Evolutionary conservation across 129 eudicot species (phyloP), one percentile per base, ranked within the genome.

Genomic region (Chrysanthemum lavandulifolium): DNA sequence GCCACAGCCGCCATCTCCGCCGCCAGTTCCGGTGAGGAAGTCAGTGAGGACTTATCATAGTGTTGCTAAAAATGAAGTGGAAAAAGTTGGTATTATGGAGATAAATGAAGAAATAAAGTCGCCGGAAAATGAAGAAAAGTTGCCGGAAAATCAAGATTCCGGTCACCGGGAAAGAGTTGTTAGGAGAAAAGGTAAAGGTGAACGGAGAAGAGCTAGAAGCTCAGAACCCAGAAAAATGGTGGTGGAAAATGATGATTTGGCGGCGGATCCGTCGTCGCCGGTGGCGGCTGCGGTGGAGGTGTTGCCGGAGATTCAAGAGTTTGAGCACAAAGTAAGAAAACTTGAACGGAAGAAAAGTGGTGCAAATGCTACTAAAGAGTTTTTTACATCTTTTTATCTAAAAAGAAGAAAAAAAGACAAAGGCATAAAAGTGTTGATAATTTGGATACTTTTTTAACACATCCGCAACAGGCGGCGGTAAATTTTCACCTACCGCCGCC

Each of bases 391-490:
- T 40, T 80, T 89, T 4, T 82, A 86, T 72, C 77, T 66, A 49
- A 84, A 78, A 82, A 84, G 69, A 90, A 82, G 89, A 93, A 93
- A 77, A 92, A 73, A 52, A 87, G 84, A 65, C 92, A 76, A 50
- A 85, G 90, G 60, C 85, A 82, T 55, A 85, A 75, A 65, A 90
- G 98, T 61, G 74, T 78, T 1, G 98, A 93, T 65, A 87, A 93
- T 68, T 61, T 93, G 16, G 92, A 86, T 61, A 16, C 76, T 54
- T 36, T 87, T 58, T 56, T 87, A 13, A 74, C 83, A 60, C 81
- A 74, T 53, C 43, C 82, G 78, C 88, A 80, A 61, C 73, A 62
- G 5, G 88, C 78, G 43, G 76, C 78, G 43, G 76, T 69, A 1
- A 75, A 50, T 13, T 67, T 78, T 78, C 89, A 84, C 0, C 70